A percentile compares a stretch with the other conserved stretches of the same genome.
Evolutionary conservation across 2,329 filamentous ascomycete species (phyloP).

Genomic region (Coniochaeta sp.): DNA sequence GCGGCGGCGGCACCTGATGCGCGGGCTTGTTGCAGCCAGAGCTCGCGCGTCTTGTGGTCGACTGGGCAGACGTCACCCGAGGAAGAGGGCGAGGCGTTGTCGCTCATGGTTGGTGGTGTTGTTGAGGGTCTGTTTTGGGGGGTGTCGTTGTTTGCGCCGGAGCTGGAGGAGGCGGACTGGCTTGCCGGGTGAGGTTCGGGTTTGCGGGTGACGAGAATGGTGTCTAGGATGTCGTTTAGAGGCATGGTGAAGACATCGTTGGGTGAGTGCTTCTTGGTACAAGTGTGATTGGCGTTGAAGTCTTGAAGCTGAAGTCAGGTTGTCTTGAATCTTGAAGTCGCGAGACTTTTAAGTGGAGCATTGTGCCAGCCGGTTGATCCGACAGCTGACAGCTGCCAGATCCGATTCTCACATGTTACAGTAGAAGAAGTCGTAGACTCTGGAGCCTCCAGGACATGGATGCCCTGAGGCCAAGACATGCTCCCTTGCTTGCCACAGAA

Average conservation of each 20-base stretch:
- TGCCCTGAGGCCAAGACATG: background rate
- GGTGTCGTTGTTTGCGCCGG: background rate
- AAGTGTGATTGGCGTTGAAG: background rate
- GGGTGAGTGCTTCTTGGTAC: background rate
- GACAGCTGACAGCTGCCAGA: too few relatives aligned
- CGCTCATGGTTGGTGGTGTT: background rate
- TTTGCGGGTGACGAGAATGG: slow-evolving; percentile 13
- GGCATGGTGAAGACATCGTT: slow-evolving; percentile 14
- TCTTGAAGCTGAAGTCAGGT: background rate
- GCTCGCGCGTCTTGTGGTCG: slow-evolving; percentile 80
- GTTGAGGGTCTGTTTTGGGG: background rate
- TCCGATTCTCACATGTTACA: too few relatives aligned
- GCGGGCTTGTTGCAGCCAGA: slow-evolving; percentile 70
- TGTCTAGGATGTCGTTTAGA: slow-evolving; percentile 15
- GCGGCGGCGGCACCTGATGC: slow-evolving; percentile 30
- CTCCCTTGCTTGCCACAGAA: background rate
- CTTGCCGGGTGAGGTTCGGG: slow-evolving; percentile 5
- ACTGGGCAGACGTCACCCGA: slow-evolving; percentile 68
- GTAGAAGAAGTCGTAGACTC: too few relatives aligned
- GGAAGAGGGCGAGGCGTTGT: slow-evolving; percentile 10
- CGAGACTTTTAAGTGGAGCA: background rate
- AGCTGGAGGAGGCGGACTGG: background rate
- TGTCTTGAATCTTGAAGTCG: too few relatives aligned
- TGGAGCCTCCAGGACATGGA: too few relatives aligned
- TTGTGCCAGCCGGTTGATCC: background rate